A percentile compares a stretch with the other conserved stretches of the same genome.
These are phyloP conservation scores for Neurospora sublineolata DNA, from an alignment of 495 filamentous ascomycete genomes.

Conservation along the genomic window DNA sequence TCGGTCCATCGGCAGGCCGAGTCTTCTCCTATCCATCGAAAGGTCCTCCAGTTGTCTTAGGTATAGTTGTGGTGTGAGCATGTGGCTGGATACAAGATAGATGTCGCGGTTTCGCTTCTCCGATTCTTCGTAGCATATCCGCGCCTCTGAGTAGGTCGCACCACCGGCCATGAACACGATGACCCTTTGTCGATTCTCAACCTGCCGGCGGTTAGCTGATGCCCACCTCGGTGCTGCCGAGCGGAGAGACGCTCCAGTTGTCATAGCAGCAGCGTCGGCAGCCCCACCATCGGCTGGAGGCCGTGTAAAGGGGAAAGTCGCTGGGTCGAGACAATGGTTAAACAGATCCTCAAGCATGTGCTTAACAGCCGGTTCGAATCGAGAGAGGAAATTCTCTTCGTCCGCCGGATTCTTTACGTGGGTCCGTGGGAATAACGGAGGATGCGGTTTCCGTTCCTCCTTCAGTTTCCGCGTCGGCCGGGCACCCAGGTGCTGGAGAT, in stretches of 20 bases:
- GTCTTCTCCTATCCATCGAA: constrained; percentile 54
- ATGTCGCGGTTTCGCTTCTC: constrained; percentile 60
- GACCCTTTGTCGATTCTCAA: constrained; percentile 78
- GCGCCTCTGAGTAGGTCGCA: constrained; percentile 80
- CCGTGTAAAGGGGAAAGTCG: constrained; percentile 69
- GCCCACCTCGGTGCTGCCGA: constrained; percentile 92
- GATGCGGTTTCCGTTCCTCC: constrained; percentile 53
- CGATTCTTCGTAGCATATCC: constrained; percentile 81
- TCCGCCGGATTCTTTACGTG: constrained; percentile 42
- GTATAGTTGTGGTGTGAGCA: constrained; percentile 73
- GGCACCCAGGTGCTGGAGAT: constrained; percentile 73
- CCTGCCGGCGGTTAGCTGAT: constrained; percentile 57
- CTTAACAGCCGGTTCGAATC: constrained; percentile 63
- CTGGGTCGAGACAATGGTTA: constrained; percentile 53
- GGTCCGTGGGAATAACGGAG: constrained; percentile 51
- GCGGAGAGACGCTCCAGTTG: constrained; percentile 64
- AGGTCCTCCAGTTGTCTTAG: constrained; percentile 73
- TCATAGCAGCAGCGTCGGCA: constrained; percentile 42
- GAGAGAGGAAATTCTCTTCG: constrained; percentile 54
- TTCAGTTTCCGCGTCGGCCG: constrained; percentile 63
- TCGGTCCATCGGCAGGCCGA: constrained; percentile 72
- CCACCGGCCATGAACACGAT: constrained; percentile 95
- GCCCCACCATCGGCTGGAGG: constrained; percentile 43
- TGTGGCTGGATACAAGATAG: constrained; percentile 85
- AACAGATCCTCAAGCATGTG: constrained; percentile 68